phyloP scores from a whole-genome alignment of 345 rosid species.

The Acer negundo region DNA sequence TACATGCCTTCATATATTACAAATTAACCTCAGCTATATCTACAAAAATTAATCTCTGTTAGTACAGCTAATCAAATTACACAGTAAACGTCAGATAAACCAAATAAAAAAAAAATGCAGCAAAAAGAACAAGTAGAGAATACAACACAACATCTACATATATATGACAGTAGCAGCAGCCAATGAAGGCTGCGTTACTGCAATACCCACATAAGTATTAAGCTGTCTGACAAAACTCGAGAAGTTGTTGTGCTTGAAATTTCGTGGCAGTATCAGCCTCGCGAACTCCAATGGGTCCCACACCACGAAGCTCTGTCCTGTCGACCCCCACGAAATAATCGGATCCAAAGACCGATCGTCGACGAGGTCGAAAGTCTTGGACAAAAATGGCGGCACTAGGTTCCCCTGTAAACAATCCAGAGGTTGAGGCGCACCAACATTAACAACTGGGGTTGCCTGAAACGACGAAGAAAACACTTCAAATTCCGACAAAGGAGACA shows the following conservation, averaged over 20 bases:
- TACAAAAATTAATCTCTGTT: slow-evolving; percentile 22
- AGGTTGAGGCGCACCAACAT: slow-evolving; percentile 47
- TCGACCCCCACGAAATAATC: slow-evolving; percentile 80
- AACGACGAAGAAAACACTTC: slow-evolving; percentile 26
- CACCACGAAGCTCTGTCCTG: slow-evolving; percentile 80
- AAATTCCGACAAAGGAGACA: slow-evolving; percentile 30
- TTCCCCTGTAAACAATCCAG: slow-evolving; percentile 60
- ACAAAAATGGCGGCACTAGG: slow-evolving; percentile 75
- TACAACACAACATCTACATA: slow-evolving; percentile 23
- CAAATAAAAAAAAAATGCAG: slow-evolving; percentile 4
- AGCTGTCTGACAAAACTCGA: slow-evolving; percentile 97
- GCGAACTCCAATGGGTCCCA: slow-evolving; percentile 92
- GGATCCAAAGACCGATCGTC: slow-evolving; percentile 76
- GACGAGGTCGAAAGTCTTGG: slow-evolving; percentile 87
- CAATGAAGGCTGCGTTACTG: slow-evolving; percentile 32
- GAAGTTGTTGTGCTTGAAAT: slow-evolving; percentile 96
- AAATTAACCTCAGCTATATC: slow-evolving; percentile 18
- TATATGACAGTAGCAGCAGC: slow-evolving; percentile 38
- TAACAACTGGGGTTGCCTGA: slow-evolving; percentile 14
- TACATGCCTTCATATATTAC: neutral
- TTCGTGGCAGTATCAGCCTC: slow-evolving; percentile 70
- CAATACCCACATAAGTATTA: slow-evolving; percentile 93
- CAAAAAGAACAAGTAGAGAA: neutral
- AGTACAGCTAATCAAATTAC: slow-evolving; percentile 15
- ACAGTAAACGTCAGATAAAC: slow-evolving; percentile 14